Evolutionary conservation across 1,284 basidiomycete genomes (phyloP).

Genomic region (Anthracocystis walkeri): DNA sequence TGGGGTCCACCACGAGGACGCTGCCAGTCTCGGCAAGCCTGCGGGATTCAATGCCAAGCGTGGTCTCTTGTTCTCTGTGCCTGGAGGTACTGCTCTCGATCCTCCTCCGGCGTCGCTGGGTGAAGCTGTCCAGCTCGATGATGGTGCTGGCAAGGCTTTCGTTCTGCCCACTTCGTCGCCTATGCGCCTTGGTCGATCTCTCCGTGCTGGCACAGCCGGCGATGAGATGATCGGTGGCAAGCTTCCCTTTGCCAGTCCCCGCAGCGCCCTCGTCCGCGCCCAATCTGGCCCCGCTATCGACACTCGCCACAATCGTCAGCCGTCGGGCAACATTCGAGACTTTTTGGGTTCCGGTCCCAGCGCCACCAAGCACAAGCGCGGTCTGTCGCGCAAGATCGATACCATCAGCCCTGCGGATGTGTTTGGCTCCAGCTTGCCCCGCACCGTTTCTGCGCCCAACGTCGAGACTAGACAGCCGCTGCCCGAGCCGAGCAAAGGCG

Average conservation of each 20-base stretch:
- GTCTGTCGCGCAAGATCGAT: conserved; percentile 47
- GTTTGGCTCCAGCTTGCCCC: conserved; percentile 55
- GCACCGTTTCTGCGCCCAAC: conserved; percentile 29
- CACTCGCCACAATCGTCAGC: conserved; percentile 28
- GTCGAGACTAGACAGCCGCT: conserved; percentile 26
- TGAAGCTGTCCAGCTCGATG: conserved; percentile 32
- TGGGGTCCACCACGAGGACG: conserved; percentile 26
- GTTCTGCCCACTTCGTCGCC: conserved; percentile 30
- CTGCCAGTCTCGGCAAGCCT: conserved; percentile 20
- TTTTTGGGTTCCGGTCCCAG: conserved; percentile 24
- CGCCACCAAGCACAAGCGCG: conserved; percentile 36
- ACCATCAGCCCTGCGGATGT: conserved; percentile 67
- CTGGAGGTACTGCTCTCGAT: conserved; percentile 29
- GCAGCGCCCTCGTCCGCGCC: conserved; percentile 51
- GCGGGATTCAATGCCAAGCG: conserved; percentile 43
- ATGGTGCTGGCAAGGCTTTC: conserved; percentile 25
- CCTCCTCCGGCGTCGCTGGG: conserved; percentile 49
- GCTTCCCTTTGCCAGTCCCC: conserved; percentile 48
- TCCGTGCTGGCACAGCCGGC: conserved; percentile 23
- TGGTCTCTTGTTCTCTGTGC: conserved; percentile 47
- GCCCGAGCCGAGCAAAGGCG: conserved; percentile 41
- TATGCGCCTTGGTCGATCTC: conserved; percentile 22
- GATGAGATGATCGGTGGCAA: conserved; percentile 49
- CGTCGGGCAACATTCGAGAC: conserved; percentile 45
- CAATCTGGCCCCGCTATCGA: conserved; percentile 37